phyloP scores from a whole-genome alignment of 2,329 filamentous ascomycete genomes.

The Fusarium drepaniforme region DNA sequence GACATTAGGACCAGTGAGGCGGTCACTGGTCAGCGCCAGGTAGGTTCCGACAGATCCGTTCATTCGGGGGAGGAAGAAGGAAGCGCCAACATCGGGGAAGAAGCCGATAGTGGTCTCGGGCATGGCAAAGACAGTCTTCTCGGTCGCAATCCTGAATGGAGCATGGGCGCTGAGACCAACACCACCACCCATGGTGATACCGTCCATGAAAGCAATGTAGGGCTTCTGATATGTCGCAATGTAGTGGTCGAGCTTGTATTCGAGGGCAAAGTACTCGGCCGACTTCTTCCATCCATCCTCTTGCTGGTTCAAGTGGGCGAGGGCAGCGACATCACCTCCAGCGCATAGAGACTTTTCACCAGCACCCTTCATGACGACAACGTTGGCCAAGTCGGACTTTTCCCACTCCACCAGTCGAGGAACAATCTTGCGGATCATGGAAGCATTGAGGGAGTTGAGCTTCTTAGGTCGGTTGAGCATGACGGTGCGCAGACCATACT shows the following conservation, averaged over 20 bases:
- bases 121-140: slow-evolving; percentile 97
- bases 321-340: slow-evolving; percentile 87
- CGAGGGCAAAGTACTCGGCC: slow-evolving; percentile 88
- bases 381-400: slow-evolving; percentile 93
- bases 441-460: slow-evolving; percentile 91
- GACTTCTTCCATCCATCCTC: slow-evolving; percentile 81
- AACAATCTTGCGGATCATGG: slow-evolving; percentile 95
- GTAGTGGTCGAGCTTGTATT: slow-evolving; percentile 96
- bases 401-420: slow-evolving; percentile 93
- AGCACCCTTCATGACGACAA: slow-evolving; percentile 91
- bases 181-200: slow-evolving; percentile 97
- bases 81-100: slow-evolving; percentile 97
- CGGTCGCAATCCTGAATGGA: slow-evolving; percentile 95
- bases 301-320: slow-evolving; percentile 79
- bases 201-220: slow-evolving; percentile 96
- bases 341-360: slow-evolving; percentile 91
- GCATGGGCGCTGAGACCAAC: slow-evolving; percentile 95
- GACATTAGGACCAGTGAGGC: slow-evolving; percentile 83
- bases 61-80: slow-evolving; percentile 94
- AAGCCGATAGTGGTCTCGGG: slow-evolving; percentile 98
- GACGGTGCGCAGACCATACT: slow-evolving; percentile 90
- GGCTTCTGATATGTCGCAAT: slow-evolving; percentile 96
- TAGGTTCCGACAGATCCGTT: slow-evolving; percentile 91
- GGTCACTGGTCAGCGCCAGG: slow-evolving; percentile 90
- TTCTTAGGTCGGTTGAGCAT: slow-evolving; percentile 95